A percentile compares a stretch with the other conserved stretches of the same genome.
Conservation (phyloP, 192 early-diverging fungal genomes). For the Backusella circina region DNA sequence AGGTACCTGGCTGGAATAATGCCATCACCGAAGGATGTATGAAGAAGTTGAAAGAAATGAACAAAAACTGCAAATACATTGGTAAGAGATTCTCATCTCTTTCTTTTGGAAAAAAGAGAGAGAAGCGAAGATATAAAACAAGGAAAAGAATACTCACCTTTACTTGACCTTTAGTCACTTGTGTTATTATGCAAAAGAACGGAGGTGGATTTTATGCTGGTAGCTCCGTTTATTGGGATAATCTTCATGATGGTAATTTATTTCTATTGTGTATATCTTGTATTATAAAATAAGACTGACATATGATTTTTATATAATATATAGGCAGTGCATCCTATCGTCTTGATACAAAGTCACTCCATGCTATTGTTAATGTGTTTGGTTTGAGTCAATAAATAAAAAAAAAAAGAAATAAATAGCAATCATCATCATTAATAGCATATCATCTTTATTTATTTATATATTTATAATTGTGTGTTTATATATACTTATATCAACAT, state of each 20-base stretch:
- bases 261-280: not conserved
- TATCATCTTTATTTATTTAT: not conserved
- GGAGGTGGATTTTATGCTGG: constrained; percentile 76
- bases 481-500: not conserved
- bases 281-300: not conserved
- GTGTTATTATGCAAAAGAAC: constrained; percentile 82
- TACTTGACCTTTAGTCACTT: constrained; percentile 50
- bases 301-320: not conserved
- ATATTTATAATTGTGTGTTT: not conserved
- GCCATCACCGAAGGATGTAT: constrained; percentile 64
- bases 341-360: constrained; percentile 76
- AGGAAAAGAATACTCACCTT: not conserved
- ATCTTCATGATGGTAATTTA: constrained; percentile 58
- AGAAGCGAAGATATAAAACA: not conserved
- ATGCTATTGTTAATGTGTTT: constrained; percentile 77
- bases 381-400: constrained; percentile 42
- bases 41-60: constrained; percentile 62
- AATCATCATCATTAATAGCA: not conserved
- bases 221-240: constrained; percentile 76
- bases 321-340: constrained; percentile 70
- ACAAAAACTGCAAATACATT: constrained; percentile 79
- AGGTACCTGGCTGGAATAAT: constrained; percentile 74
- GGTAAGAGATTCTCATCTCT: constrained; percentile 38
- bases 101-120: not conserved
- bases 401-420: not conserved